Evolutionary conservation across 768 basidiomycete genomes (phyloP), one percentile per base, ranked within the genome.

Genomic region (Dacryopinax primogenitus): DNA sequence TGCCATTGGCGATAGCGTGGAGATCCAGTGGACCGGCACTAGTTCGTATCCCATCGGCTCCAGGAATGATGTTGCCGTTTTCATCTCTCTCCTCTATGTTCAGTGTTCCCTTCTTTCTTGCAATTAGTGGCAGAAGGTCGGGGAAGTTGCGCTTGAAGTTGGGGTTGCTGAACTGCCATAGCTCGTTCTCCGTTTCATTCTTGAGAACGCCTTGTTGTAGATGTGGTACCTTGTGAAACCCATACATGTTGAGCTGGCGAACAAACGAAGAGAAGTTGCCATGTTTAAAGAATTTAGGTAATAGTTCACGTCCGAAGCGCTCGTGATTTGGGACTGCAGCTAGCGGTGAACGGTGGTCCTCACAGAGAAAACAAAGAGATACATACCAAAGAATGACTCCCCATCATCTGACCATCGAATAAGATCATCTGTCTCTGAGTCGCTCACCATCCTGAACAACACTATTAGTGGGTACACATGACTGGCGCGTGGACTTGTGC

Each of bases 201-300:
- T 86, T 88, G 67, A 97, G 81, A 30, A 92, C 92, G 51, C 94
- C 93, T 74, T 95, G 90, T 71, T 95, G 93, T 21, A 97, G 84
- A 73, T 98, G 93, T 0, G 93, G 94, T 58, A 97, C 91, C 78
- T 89, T 89, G 81, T 90, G 89, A 74, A 93, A 92, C 64, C 90
- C 90, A 75, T 94, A 96, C 89, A 93, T 93, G 80, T 94, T 96
- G 69, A 94, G 81, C 73, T 96, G 92, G 15, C 92, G 82, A 18
- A 94, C 92, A 70, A 96, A 96, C 34, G 87, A 89, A 65, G 84
- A 83, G 76, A 96, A 98, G 74, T 95, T 96, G 67, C 88, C 86
- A 77, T 98, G 96, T 74, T 99, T 99, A 84, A 97, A 99, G 86
- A 88, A 98, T 44, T 86, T 83, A 1, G 91, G 91, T 6, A 98